phyloP scores from a whole-genome alignment of 2,329 filamentous ascomycete species.

The Fusarium napiforme region DNA sequence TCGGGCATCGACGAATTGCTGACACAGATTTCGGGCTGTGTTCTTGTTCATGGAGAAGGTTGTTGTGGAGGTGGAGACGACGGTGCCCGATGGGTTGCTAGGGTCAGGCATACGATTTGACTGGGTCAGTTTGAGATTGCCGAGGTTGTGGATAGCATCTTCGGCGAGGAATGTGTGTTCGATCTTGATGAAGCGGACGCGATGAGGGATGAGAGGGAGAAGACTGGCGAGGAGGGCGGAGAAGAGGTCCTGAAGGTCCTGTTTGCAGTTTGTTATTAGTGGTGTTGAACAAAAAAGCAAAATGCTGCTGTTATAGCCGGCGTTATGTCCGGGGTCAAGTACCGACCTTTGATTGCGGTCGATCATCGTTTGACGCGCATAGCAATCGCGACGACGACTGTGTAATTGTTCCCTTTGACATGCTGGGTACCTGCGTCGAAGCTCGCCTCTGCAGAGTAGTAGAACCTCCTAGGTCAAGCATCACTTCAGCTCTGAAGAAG shows the following conservation, averaged over 20 bases:
- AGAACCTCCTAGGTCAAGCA: constrained; percentile 10
- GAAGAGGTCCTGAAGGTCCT: constrained; percentile 98
- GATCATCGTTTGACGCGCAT: constrained; percentile 97
- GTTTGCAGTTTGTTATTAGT: constrained; percentile 18
- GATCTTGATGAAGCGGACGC: constrained; percentile 87
- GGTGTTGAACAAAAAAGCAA: not conserved
- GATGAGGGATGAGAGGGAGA: constrained; percentile 82
- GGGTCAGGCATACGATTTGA: constrained; percentile 99
- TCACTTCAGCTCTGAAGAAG: constrained; percentile 1
- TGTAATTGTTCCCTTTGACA: constrained; percentile 32
- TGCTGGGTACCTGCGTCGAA: constrained; percentile 11
- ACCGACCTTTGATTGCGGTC: constrained; percentile 90
- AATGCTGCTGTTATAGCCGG: not conserved
- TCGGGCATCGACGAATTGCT: constrained; percentile 91
- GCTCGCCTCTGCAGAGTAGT: constrained; percentile 15
- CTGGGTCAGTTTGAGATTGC: constrained; percentile 96
- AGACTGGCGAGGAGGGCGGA: constrained; percentile 94
- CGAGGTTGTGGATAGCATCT: constrained; percentile 97
- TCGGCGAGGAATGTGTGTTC: constrained; percentile 95
- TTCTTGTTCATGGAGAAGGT: constrained; percentile 99
- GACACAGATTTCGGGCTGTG: constrained; percentile 95
- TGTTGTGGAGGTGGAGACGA: constrained; percentile 96
- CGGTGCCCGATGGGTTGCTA: constrained; percentile 92
- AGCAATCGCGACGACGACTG: constrained; percentile 94
- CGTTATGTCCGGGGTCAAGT: not conserved